Base-by-base conservation (phyloP, 805 yeast genomes). In the Metschnikowia continentalis region DNA sequence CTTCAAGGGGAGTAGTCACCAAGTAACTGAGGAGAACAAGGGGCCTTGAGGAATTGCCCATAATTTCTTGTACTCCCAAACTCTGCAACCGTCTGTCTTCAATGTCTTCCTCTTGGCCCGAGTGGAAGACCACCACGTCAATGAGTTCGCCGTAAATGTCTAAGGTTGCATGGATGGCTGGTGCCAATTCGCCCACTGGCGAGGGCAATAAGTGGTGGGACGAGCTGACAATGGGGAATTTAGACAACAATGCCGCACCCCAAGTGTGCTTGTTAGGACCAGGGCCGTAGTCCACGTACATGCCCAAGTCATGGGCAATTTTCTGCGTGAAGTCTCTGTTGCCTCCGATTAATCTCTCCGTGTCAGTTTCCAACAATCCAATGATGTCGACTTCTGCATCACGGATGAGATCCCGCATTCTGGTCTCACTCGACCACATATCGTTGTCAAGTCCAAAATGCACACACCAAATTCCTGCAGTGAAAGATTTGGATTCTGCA, bases 211-310 rank as follows among this genome's bases (percentile, higher is more conserved):
- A 76, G 65, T 91, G 95, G 67, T 94, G 99, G 1, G 90, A 83
- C 2, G 97, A 90, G 62, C 86, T 81, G 50, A 94, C 60, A 54
- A 94, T 94, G 32, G 99, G 99, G 79, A 92, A 94, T 65, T 91
- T 90, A 19, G 97, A 91, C 57, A 94, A 74, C 54, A 94, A 75
- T 1, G 94, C 94, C 46, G 91, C 86, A 39, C 99, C 99, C 99
- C 99, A 94, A 0, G 99, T 94, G 71, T 94, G 98, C 68, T 91
- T 86, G 66, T 90, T 89, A 48, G 98, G 97, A 13, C 97, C 97
- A 6, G 99, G 99, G 6, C 99, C 99, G 65, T 83, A 94, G 68
- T 94, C 99, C 20, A 85, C 91, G 65, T 94, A 94, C 92, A 90
- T 90, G 39, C 89, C 92, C 59, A 94, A 76, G 59, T 92, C 96